Conservation (phyloP, 805 yeast species). For the Candida vartiovaarae region DNA sequence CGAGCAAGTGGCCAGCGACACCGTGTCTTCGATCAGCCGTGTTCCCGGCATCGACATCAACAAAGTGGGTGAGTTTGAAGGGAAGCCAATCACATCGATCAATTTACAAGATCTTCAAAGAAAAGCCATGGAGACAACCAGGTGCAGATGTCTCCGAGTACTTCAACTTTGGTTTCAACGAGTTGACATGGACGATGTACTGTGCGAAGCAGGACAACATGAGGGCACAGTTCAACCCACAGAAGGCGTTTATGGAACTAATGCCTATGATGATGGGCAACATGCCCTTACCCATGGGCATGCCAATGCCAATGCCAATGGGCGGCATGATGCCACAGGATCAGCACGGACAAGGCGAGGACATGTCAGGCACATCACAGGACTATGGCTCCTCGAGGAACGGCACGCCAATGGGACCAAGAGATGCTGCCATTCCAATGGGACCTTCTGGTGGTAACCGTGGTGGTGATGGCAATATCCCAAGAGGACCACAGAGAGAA, state of each 20-base stretch:
- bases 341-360: constrained; percentile 1
- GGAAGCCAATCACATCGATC: constrained; percentile 74
- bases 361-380: background rate
- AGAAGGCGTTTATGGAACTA: constrained; percentile 63
- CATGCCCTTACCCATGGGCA: constrained; percentile 23
- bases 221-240: constrained; percentile 76
- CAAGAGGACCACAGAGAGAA: constrained; percentile 16
- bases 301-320: constrained; percentile 2
- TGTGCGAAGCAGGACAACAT: constrained; percentile 79
- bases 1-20: constrained; percentile 8
- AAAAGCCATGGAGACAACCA: constrained; percentile 97
- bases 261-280: constrained; percentile 34
- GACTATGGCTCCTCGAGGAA: constrained; percentile 1
- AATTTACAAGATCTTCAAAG: constrained; percentile 78
- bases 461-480: constrained; percentile 1
- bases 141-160: constrained; percentile 94
- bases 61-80: constrained; percentile 66
- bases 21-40: constrained; percentile 23
- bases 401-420: constrained; percentile 5
- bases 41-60: constrained; percentile 56
- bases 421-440: background rate
- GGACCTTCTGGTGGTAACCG: background rate
- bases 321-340: background rate
- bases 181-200: constrained; percentile 91
- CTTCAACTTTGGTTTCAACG: constrained; percentile 95